These are phyloP conservation scores for Sutorius australiensis DNA, from an alignment of 768 basidiomycete species.

Conservation along the genomic window DNA sequence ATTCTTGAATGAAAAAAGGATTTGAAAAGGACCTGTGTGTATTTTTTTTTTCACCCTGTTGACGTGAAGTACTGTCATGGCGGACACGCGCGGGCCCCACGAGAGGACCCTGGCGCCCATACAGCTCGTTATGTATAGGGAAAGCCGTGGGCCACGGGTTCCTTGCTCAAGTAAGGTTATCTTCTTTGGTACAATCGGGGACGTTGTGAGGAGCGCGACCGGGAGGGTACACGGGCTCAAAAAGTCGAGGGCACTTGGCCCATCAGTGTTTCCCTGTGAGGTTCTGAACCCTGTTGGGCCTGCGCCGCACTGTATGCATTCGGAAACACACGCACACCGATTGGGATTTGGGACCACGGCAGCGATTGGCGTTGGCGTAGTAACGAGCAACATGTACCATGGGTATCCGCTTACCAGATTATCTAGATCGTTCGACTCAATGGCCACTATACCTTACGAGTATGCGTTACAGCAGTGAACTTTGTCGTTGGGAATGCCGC, in stretches of 20 bases:
- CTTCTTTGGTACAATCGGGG: neutral
- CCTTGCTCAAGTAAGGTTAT: neutral
- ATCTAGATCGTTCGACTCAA: neutral
- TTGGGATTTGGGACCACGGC: neutral
- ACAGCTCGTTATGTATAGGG: neutral
- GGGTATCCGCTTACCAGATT: neutral
- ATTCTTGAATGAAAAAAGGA: neutral
- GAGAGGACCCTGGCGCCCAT: neutral
- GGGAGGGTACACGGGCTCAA: neutral
- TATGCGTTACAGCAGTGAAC: slow-evolving; percentile 6
- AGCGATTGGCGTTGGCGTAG: neutral
- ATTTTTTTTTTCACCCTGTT: neutral
- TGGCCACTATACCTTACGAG: slow-evolving; percentile 1
- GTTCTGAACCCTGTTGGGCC: neutral
- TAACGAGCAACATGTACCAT: neutral
- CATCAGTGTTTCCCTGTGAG: neutral
- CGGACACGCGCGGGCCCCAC: neutral
- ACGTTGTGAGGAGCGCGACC: slow-evolving; percentile 1
- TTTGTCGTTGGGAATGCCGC: slow-evolving; percentile 17
- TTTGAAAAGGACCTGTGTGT: neutral
- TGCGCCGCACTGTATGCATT: neutral
- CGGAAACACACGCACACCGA: neutral
- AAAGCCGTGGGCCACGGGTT: neutral
- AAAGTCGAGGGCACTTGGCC: neutral
- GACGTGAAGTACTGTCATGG: slow-evolving; percentile 17